Conservation (phyloP, 1,284 basidiomycete genomes). For the Meripilus lineatus region DNA sequence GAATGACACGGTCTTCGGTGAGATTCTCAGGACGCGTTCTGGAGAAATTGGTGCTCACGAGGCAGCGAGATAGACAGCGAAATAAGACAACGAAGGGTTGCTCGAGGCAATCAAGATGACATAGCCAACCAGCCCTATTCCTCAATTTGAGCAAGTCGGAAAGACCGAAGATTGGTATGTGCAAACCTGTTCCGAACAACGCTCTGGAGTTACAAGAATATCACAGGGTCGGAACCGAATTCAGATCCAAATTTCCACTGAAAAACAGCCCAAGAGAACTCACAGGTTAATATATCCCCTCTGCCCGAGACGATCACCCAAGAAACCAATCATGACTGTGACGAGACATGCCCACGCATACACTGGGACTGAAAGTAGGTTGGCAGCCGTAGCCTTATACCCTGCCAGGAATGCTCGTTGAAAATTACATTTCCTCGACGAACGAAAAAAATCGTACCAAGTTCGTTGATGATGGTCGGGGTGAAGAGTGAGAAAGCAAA, state of each 20-base stretch:
- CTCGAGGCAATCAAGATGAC: conserved; percentile 45
- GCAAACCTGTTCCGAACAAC: conserved; percentile 19
- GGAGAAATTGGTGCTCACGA: conserved; percentile 31
- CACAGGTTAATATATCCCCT: conserved; percentile 46
- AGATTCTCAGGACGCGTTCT: conserved; percentile 7
- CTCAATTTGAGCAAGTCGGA: too few species aligned
- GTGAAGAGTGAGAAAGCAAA: conserved; percentile 54
- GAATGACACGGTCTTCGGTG: not conserved
- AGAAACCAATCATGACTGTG: conserved; percentile 42
- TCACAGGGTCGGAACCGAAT: not conserved
- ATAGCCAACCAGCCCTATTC: conserved; percentile 42
- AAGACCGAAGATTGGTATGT: conserved; percentile 3
- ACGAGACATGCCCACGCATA: conserved; percentile 47
- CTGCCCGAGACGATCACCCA: conserved; percentile 42
- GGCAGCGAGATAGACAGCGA: conserved; percentile 42
- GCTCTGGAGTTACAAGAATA: conserved; percentile 8
- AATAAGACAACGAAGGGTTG: conserved; percentile 39
- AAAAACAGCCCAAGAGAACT: too few species aligned
- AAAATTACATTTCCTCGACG: not conserved
- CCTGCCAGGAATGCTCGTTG: conserved; percentile 21
- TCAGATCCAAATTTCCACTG: not conserved
- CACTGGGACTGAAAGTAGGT: conserved; percentile 49
- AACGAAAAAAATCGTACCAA: conserved; percentile 15
- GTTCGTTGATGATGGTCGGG: conserved; percentile 47
- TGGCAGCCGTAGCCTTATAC: conserved; percentile 44